A percentile compares a stretch with the other conserved stretches of the same genome.
Evolutionary conservation across 2,329 filamentous ascomycete species (phyloP).

Genomic region (Aspergillus sp.): DNA sequence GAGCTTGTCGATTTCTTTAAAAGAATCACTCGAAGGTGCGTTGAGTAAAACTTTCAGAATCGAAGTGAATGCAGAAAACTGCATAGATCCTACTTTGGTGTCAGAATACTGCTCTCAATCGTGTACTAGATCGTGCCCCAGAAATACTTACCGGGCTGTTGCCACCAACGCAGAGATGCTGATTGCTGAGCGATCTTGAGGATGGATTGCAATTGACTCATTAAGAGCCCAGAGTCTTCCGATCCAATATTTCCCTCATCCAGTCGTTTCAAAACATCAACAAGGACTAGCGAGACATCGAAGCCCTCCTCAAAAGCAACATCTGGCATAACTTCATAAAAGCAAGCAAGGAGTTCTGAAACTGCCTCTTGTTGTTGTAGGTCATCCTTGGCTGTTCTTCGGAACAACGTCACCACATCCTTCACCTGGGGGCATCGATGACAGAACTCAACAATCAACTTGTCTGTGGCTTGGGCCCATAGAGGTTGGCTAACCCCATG

Average conservation of each 20-base stretch:
- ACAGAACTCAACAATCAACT: slow-evolving; percentile 72
- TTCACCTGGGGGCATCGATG: slow-evolving; percentile 78
- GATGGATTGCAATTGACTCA: slow-evolving; percentile 78
- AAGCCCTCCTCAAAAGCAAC: slow-evolving; percentile 80
- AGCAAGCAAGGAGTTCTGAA: slow-evolving; percentile 77
- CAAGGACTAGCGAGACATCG: slow-evolving; percentile 77
- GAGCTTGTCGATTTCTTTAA: slow-evolving; percentile 34
- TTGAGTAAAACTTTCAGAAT: slow-evolving; percentile 40
- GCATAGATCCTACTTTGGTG: slow-evolving; percentile 31
- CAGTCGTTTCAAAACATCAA: slow-evolving; percentile 64
- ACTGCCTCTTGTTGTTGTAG: slow-evolving; percentile 74
- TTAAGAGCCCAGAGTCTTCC: slow-evolving; percentile 56
- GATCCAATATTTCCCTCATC: slow-evolving; percentile 48
- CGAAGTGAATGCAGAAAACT: slow-evolving; percentile 43
- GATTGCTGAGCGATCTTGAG: slow-evolving; percentile 78
- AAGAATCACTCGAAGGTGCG: slow-evolving; percentile 30
- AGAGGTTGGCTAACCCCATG: slow-evolving; percentile 47
- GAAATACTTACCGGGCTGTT: slow-evolving; percentile 57
- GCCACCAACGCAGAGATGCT: slow-evolving; percentile 86
- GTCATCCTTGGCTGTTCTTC: slow-evolving; percentile 66
- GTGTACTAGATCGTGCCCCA: not conserved
- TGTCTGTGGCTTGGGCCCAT: slow-evolving; percentile 69
- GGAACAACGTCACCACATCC: slow-evolving; percentile 73
- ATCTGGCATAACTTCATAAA: slow-evolving; percentile 79
- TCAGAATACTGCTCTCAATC: not conserved